phyloP scores from a whole-genome alignment of 257 asterid species.

The Gentiana dahurica region DNA sequence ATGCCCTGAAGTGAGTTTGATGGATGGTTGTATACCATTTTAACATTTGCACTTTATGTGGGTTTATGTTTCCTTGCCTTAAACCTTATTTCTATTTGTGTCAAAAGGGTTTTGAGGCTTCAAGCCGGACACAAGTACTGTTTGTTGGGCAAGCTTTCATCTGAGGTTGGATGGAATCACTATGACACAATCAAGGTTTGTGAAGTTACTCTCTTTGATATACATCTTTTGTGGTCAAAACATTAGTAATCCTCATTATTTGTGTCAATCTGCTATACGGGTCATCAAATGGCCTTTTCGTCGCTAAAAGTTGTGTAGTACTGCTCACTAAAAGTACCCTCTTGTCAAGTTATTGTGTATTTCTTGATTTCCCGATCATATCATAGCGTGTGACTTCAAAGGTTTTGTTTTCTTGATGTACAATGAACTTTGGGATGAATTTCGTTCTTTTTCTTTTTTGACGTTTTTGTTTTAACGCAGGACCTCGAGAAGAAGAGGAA shows the following conservation, averaged over 20 bases:
- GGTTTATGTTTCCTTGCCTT: no score
- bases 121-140: conserved; percentile 84
- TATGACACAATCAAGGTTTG: conserved; percentile 60
- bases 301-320: conserved; percentile 11
- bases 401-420: no score
- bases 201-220: neutral
- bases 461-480: conserved; percentile 5
- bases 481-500: conserved; percentile 26
- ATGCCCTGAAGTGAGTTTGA: conserved; percentile 63
- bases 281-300: no score
- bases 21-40: neutral
- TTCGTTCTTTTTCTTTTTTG: no score
- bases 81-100: conserved; percentile 4
- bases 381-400: no score
- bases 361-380: no score
- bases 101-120: conserved; percentile 69
- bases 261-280: no score
- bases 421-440: no score
- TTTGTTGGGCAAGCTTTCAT: conserved; percentile 64
- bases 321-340: conserved; percentile 69
- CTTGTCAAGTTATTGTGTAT: conserved; percentile 45
- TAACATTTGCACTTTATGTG: no score
- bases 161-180: conserved; percentile 85
- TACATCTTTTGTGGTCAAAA: neutral
- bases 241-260: neutral